Evolutionary conservation across 164 flowering plant species (phyloP), one percentile per base, ranked within the genome.

Genomic region (Tetrastigma voinierianum): DNA sequence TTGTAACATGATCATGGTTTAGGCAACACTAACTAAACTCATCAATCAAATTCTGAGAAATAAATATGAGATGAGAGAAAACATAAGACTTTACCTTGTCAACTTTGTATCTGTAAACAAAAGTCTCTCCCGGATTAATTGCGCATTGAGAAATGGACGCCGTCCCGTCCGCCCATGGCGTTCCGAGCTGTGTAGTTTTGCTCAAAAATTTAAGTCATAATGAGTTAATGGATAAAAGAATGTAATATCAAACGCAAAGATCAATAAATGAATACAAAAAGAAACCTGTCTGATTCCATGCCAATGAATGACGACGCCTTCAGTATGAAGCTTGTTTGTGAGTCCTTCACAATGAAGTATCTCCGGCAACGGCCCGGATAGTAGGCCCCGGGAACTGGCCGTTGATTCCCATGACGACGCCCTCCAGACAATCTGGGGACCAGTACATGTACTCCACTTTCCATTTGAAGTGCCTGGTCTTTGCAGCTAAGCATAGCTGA

Each of bases 151-250:
- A 86, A 43, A 95, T 84, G 51, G 87, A 69, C 12, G 96, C 97
- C 20, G 98, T 86, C 19, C 98, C 99, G 72, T 95, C 99, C 16
- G 94, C 88, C 99, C 99, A 95, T 11, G 97, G 97, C 0, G 87
- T 89, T 49, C 89, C 97, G 19, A 82, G 14, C 97, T 93, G 81
- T 57, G 51, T 55, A 47, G 10, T 47, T 23, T 48, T 6, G 43
- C 25, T 3, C 9, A 40, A 45, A 48, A 57, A 47, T 54, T 32
- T 32, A 2, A 32, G 6, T 32, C 40, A 32, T 32, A 7, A 32
- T 32, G 40, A 32, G 40, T 2, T 32, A 32, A 32, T 32, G 40
- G 40, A 32, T 32, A 32, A n/a, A n/a, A 32, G 40, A 32, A 32
- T 32, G 6, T 32, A 32, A 32, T 32, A 2, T 32, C 40, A 7